Evolutionary conservation across 1,139 yeast genomes (phyloP).

Genomic region (Meyerozyma elateridarum): DNA sequence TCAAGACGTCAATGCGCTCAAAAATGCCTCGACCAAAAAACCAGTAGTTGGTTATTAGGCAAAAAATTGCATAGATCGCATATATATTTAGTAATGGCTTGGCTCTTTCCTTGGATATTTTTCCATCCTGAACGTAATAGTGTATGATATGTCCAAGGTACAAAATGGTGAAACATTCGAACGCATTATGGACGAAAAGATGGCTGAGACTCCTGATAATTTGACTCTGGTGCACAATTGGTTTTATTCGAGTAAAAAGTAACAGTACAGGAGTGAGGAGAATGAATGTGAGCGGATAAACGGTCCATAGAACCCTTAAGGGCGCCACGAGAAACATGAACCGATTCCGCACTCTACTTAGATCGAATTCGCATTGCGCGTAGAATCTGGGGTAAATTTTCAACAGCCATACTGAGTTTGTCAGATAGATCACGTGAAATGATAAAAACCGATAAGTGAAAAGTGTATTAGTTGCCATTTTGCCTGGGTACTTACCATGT

Average conservation of each 20-base stretch:
- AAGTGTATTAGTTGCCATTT: no score
- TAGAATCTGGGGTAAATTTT: no score
- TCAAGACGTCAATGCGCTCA: conserved; percentile 33
- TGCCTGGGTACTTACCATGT: no score
- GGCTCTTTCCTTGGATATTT: conserved; percentile 8
- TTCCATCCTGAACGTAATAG: conserved; percentile 6
- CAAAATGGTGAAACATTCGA: conserved; percentile 24
- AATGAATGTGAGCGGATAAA: neutral
- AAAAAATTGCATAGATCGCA: conserved; percentile 14
- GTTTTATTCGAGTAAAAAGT: neutral
- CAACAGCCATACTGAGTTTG: no score
- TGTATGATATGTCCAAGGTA: conserved; percentile 12
- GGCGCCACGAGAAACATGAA: no score
- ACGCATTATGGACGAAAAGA: conserved; percentile 25
- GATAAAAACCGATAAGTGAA: no score
- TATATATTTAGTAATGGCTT: conserved; percentile 11
- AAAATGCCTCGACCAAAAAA: conserved; percentile 43
- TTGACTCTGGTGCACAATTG: neutral
- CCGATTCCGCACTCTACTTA: no score
- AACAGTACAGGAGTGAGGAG: conserved; percentile 1
- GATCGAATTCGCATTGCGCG: no score
- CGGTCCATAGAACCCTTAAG: neutral
- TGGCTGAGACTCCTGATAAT: neutral
- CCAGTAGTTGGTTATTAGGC: conserved; percentile 31
- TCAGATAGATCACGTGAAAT: no score